phyloP scores from a whole-genome alignment of 2,329 filamentous ascomycete species.

The Plenodomus lindquistii region DNA sequence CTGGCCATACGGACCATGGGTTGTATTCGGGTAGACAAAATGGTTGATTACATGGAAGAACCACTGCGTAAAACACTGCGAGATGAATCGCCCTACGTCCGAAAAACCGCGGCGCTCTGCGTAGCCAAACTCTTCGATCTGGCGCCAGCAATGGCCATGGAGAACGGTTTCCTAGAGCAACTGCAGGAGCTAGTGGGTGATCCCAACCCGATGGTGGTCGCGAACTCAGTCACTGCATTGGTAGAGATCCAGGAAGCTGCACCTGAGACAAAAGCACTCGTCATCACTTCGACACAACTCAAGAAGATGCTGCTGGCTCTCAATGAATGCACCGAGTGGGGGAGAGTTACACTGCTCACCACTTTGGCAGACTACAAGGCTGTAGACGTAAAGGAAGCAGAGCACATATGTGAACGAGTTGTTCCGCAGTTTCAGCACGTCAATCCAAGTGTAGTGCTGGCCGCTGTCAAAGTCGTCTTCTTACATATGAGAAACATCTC shows the following conservation, averaged over 20 bases:
- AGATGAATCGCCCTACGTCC: slow-evolving; percentile 97
- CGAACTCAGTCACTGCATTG: slow-evolving; percentile 92
- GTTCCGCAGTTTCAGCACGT: slow-evolving; percentile 98
- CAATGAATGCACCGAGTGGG: slow-evolving; percentile 99
- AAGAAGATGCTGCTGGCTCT: slow-evolving; percentile 97
- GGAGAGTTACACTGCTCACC: slow-evolving; percentile 87
- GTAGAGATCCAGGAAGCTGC: slow-evolving; percentile 89
- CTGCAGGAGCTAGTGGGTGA: slow-evolving; percentile 96
- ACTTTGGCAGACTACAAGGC: slow-evolving; percentile 88
- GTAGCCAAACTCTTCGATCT: slow-evolving; percentile 98
- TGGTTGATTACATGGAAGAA: slow-evolving; percentile 99
- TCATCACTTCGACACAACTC: slow-evolving; percentile 78
- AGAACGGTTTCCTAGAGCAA: slow-evolving; percentile 93
- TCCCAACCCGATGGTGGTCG: slow-evolving; percentile 98
- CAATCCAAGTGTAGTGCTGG: slow-evolving; percentile 93
- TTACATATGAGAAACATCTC: slow-evolving; percentile 89
- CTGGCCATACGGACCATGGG: slow-evolving; percentile 98
- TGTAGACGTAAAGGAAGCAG: slow-evolving; percentile 88
- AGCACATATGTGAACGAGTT: slow-evolving; percentile 97
- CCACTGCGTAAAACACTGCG: slow-evolving; percentile 92
- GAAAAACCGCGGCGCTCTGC: slow-evolving; percentile 96
- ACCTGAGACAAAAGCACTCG: slow-evolving; percentile 84
- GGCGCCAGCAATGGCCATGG: slow-evolving; percentile 87
- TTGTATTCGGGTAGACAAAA: slow-evolving; percentile 97
- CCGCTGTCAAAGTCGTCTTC: slow-evolving; percentile 98